Evolutionary conservation across 192 early-diverging fungal species (phyloP), one percentile per base, ranked within the genome.

Genomic region (Linnemannia zychae): DNA sequence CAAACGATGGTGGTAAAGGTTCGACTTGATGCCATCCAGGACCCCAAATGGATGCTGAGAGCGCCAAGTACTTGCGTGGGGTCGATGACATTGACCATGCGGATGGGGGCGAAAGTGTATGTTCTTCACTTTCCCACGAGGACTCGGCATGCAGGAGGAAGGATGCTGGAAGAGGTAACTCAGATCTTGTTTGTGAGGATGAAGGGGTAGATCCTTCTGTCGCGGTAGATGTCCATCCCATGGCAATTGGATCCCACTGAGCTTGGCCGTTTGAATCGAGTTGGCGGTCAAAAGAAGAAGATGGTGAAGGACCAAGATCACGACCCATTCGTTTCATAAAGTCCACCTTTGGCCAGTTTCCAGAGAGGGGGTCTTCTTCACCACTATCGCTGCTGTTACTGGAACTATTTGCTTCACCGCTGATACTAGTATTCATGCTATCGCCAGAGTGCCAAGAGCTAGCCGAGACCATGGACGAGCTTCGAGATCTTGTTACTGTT

Each of bases 11-110:
- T 20, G 83, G 83, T 37, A 85, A 47, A 0, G 83, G 83, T 15
- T 85, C 83, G 31, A 85, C 77, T 34, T 85, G 83, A 18, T 79
- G 78, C 83, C 83, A 85, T n/a, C 77, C 83, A 22, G 77, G 73
- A 1, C 83, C 83, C 83, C 83, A 85, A 38, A 85, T 85, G 17
- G 77, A 79, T 5, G 83, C 77, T 22, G 83, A 79, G 7, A 85
- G 31, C 0, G 77, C 76, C 50, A 78, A 24, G 36, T 71, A 74
- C 52, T 81, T 75, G 72, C 65, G 36, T 18, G 38, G 38, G 31
- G 60, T 28, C 1, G 77, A 31, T 52, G n/a, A 31, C 31, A 46
- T 47, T 47, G n/a, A n/a, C 2, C 40, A 44, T 44, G 40, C 40
- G 9, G 40, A 44, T 6, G 40, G 40, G 57, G 57, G 11, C 15